Evolutionary conservation across 2,329 filamentous ascomycete species (phyloP), one percentile per base, ranked within the genome.

Genomic region (Myriosclerotinia scirpicola): DNA sequence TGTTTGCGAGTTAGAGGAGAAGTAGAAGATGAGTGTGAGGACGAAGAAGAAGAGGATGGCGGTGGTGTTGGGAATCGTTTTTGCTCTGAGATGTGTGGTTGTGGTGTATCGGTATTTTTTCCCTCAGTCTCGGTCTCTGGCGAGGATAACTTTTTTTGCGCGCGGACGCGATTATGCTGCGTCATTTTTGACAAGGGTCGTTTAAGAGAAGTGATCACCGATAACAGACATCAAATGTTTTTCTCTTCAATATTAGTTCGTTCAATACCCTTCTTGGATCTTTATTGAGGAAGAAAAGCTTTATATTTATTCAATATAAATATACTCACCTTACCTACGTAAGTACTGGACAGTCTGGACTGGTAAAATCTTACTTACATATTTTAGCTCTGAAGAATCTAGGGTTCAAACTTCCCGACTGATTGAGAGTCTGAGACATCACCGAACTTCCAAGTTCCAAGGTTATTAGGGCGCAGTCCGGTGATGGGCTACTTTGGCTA

Each of bases 341-440:
- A 15, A 44, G 15, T 44, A 44, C 12, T n/a, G n/a, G n/a, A n/a
- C n/a, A n/a, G n/a, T n/a, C n/a, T n/a, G n/a, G n/a, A n/a, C 30
- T 34, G 30, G 30, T 34, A 34, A 34, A 4, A 34, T 34, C 30
- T 34, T 34, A 34, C 30, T 26, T 26, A 26, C 26, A 26, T 26
- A 2, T 34, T 34, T 34, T 34, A 5, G 30, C 30, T 34, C 30
- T 6, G 30, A 34, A 34, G 3, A 34, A 34, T 34, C 30, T 34
- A 34, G 30, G 30, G 30, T 34, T 34, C 4, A 4, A n/a, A n/a
- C n/a, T n/a, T n/a, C n/a, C n/a, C n/a, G 30, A 5, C 30, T 34
- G 30, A 20, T 44, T 62, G 59, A 62, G 59, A 53, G 30, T 11
- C 30, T 62, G 59, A 62, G 59, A 53, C 59, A 42, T 62, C 59